A percentile compares a stretch with the other conserved stretches of the same genome.
Conservation (phyloP, 768 basidiomycete species). For the Melanogaster broomeanus region DNA sequence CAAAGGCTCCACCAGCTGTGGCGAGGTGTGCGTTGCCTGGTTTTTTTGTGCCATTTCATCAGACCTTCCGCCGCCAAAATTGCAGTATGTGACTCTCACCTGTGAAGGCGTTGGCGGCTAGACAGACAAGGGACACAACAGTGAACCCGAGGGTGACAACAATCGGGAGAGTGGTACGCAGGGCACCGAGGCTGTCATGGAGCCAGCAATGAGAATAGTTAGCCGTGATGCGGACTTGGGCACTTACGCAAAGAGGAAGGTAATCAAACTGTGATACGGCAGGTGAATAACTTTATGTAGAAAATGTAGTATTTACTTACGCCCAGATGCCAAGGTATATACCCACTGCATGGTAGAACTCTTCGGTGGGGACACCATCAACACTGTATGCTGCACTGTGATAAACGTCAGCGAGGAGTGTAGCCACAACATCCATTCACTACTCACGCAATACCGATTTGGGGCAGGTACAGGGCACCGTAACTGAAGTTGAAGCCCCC, state of each 20-base stretch:
- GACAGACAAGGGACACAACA: slow-evolving; percentile 23
- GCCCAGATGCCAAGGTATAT: slow-evolving; percentile 29
- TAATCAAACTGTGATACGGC: slow-evolving; percentile 18
- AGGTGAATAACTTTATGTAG: background rate
- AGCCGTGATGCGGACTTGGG: background rate
- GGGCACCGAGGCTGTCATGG: slow-evolving; percentile 21
- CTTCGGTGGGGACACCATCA: slow-evolving; percentile 22
- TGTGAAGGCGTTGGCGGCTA: slow-evolving; percentile 28
- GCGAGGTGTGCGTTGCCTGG: slow-evolving; percentile 23
- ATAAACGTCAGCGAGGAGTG: background rate
- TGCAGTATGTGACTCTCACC: slow-evolving; percentile 12
- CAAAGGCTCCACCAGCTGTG: slow-evolving; percentile 28
- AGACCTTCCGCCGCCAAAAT: background rate
- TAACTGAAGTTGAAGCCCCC: slow-evolving; percentile 32
- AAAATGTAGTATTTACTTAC: slow-evolving; percentile 10
- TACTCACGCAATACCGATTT: slow-evolving; percentile 27
- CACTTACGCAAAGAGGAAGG: slow-evolving; percentile 25
- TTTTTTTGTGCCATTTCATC: background rate
- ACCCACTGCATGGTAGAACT: slow-evolving; percentile 27
- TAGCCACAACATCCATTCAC: too few species aligned
- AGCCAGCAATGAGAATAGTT: background rate
- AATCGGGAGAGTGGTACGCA: slow-evolving; percentile 28
- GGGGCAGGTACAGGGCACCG: slow-evolving; percentile 27
- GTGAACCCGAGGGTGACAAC: slow-evolving; percentile 21
- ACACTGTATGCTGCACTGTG: slow-evolving; percentile 25